phyloP scores from a whole-genome alignment of 257 asterid species.

The Solanum boliviense region DNA sequence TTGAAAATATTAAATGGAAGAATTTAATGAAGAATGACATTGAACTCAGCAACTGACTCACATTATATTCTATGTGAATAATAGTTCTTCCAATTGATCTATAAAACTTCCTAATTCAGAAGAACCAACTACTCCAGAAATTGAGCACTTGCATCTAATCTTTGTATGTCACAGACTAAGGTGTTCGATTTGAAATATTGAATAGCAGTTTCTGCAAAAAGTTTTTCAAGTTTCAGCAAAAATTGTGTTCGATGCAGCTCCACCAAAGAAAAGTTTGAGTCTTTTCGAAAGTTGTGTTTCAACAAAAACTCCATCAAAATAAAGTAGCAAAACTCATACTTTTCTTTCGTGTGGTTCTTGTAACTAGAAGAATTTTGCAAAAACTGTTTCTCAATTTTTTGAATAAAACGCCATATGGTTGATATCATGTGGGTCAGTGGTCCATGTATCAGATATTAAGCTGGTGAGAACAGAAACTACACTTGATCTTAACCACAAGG shows the following conservation, averaged over 20 bases:
- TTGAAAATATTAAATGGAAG: neutral
- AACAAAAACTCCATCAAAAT: neutral
- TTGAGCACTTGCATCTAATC: neutral
- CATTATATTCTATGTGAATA: neutral
- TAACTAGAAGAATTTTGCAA: neutral
- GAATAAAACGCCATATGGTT: neutral
- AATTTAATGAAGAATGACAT: neutral
- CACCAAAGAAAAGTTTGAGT: neutral
- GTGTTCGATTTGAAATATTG: neutral
- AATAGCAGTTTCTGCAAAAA: neutral
- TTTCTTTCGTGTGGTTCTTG: neutral
- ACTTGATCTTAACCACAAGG: conserved; percentile 38
- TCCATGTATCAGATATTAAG: conserved; percentile 18
- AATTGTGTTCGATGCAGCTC: neutral
- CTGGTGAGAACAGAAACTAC: conserved; percentile 28
- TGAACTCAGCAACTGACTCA: neutral
- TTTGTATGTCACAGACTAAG: neutral
- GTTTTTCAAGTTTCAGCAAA: neutral
- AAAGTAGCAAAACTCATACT: neutral
- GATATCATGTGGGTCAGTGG: neutral
- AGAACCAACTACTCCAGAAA: neutral
- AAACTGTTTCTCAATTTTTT: neutral
- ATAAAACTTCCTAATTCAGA: neutral
- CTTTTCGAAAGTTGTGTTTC: neutral
- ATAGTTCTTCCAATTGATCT: neutral